Evolutionary conservation across 2,329 filamentous ascomycete species (phyloP).

Genomic region (Aspergillus fumigatus): DNA sequence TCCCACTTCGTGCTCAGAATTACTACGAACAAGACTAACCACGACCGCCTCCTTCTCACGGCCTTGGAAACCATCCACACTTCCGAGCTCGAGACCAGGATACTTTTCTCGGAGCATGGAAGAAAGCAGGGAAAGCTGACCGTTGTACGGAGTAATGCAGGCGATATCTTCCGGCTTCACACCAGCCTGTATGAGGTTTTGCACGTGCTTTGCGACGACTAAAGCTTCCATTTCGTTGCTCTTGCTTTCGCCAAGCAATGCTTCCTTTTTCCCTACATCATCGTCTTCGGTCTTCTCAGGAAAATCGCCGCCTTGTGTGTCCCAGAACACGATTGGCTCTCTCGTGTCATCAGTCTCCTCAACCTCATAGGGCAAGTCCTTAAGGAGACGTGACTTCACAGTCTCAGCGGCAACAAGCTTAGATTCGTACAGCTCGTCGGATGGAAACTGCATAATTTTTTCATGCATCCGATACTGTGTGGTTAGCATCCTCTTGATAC

Average conservation of each 20-base stretch:
- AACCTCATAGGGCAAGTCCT: conserved; percentile 72
- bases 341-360: conserved; percentile 77
- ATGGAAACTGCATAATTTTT: conserved; percentile 91
- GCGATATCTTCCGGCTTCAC: conserved; percentile 81
- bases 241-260: conserved; percentile 68
- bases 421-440: conserved; percentile 77
- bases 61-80: conserved; percentile 95
- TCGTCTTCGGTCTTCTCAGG: conserved; percentile 76
- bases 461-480: conserved; percentile 99
- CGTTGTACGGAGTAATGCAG: conserved; percentile 94
- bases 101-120: conserved; percentile 72
- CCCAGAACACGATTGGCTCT: conserved; percentile 87
- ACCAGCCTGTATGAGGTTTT: conserved; percentile 70
- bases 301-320: conserved; percentile 93
- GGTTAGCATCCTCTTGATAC: conserved; percentile 90
- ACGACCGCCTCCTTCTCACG: conserved; percentile 95
- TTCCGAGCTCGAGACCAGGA: conserved; percentile 86
- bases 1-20: conserved; percentile 78
- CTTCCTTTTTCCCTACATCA: conserved; percentile 50
- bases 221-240: conserved; percentile 87
- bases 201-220: conserved; percentile 74
- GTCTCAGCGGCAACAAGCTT: conserved; percentile 74
- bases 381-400: conserved; percentile 71
- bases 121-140: conserved; percentile 76
- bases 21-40: conserved; percentile 90